Evolutionary conservation across 2,329 filamentous ascomycete species (phyloP).

Genomic region (Dissoconium aciculare): DNA sequence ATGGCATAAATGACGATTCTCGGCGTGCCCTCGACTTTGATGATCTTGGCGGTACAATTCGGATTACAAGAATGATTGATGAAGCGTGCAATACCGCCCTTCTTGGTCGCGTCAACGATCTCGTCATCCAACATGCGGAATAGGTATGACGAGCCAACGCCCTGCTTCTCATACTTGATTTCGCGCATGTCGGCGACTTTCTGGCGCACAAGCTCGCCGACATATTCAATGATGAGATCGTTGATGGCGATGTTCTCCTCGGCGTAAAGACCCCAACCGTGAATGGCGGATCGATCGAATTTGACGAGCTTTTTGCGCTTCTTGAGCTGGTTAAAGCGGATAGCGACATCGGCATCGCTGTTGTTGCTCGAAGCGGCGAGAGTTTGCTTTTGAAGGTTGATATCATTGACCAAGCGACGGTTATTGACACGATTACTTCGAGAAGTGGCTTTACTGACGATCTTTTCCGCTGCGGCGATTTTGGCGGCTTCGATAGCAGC

Average conservation of each 20-base stretch:
- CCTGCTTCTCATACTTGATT: constrained; percentile 81
- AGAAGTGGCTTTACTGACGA: constrained; percentile 74
- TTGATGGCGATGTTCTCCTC: constrained; percentile 95
- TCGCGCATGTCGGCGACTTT: constrained; percentile 96
- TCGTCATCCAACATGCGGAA: constrained; percentile 98
- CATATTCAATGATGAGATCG: constrained; percentile 99
- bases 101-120: constrained; percentile 95
- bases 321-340: constrained; percentile 97
- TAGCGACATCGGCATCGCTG: constrained; percentile 66
- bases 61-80: constrained; percentile 98
- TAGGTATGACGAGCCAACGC: constrained; percentile 91
- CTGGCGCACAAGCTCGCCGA: constrained; percentile 92
- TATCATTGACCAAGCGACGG: constrained; percentile 80
- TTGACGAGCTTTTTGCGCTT: constrained; percentile 99
- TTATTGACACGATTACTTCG: constrained; percentile 92
- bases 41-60: constrained; percentile 98
- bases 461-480: constrained; percentile 55
- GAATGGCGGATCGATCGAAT: constrained; percentile 92
- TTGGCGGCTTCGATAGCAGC: constrained; percentile 47
- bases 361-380: constrained; percentile 51
- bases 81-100: constrained; percentile 92
- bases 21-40: constrained; percentile 95
- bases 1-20: constrained; percentile 97
- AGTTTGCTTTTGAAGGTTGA: constrained; percentile 82
- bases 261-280: constrained; percentile 96